Conservation (phyloP, 129 eudicot species). For the carrot (Daucus carota) region DNA sequence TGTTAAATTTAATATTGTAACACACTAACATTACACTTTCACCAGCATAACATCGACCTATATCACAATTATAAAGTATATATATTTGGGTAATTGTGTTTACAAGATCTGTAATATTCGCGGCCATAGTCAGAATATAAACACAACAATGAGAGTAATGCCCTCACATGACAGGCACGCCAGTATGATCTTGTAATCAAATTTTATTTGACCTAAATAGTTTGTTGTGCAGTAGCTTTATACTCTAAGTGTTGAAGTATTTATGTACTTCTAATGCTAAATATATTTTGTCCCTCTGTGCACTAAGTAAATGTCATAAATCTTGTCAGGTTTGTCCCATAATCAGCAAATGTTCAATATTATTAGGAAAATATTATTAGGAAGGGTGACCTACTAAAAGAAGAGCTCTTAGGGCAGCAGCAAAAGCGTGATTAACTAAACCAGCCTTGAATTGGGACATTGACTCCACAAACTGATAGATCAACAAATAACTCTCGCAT, state of each 20-base stretch:
- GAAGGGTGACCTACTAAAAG: constrained; percentile 56
- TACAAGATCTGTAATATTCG: background rate
- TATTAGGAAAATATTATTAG: background rate
- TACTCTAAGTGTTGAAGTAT: background rate
- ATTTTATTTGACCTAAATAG: background rate
- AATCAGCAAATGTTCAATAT: background rate
- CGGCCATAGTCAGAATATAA: background rate
- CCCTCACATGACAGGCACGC: background rate
- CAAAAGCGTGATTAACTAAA: constrained; percentile 96
- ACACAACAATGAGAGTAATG: background rate
- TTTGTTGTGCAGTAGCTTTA: background rate
- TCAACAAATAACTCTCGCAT: constrained; percentile 75
- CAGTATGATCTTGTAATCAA: background rate
- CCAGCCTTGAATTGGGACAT: constrained; percentile 96
- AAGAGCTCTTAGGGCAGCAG: constrained; percentile 86
- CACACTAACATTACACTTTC: background rate
- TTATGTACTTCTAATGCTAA: background rate
- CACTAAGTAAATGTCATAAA: background rate
- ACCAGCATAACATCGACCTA: background rate
- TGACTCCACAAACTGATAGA: constrained; percentile 87
- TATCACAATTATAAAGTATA: background rate
- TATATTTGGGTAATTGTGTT: background rate
- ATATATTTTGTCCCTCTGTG: background rate
- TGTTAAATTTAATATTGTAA: background rate
- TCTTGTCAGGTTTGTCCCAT: background rate